Conservation (phyloP, 2,329 filamentous ascomycete genomes). For the Fusarium guadeloupense region DNA sequence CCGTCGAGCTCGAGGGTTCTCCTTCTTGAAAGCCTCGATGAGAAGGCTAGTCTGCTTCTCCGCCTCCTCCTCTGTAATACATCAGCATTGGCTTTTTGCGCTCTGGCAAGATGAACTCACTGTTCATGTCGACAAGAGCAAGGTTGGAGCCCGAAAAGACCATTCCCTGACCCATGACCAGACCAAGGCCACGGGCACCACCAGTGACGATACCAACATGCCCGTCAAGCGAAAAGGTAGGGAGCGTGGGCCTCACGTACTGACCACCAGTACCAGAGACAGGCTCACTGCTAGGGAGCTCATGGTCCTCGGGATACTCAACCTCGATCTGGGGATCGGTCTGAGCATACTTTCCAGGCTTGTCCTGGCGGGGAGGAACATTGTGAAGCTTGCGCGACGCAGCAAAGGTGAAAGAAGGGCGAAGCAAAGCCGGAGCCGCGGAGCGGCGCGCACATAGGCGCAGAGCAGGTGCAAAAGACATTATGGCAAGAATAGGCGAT, state of each 20-base stretch:
- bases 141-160: slow-evolving; percentile 88
- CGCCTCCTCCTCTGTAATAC: slow-evolving; percentile 77
- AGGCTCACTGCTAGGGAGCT: slow-evolving; percentile 75
- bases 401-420: slow-evolving; percentile 36
- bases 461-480: slow-evolving; percentile 42
- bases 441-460: slow-evolving; percentile 44
- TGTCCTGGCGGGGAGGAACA: slow-evolving; percentile 49
- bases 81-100: slow-evolving; percentile 18
- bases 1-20: slow-evolving; percentile 79
- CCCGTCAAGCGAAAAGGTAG: slow-evolving; percentile 85
- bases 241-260: slow-evolving; percentile 85
- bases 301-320: slow-evolving; percentile 78
- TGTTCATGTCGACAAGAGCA: slow-evolving; percentile 93
- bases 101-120: slow-evolving; percentile 59
- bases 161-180: slow-evolving; percentile 93
- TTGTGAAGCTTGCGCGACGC: slow-evolving; percentile 47
- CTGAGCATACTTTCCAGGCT: slow-evolving; percentile 75
- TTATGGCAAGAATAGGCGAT: slow-evolving; percentile 3
- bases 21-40: slow-evolving; percentile 77
- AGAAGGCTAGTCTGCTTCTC: slow-evolving; percentile 78
- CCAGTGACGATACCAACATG: slow-evolving; percentile 88
- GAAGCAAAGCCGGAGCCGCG: slow-evolving; percentile 31
- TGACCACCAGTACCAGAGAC: slow-evolving; percentile 80
- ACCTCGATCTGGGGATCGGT: slow-evolving; percentile 82
- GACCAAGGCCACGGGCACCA: slow-evolving; percentile 85